Evolutionary conservation across 345 rosid species (phyloP), one percentile per base, ranked within the genome.

Genomic region (Anacardium occidentale): DNA sequence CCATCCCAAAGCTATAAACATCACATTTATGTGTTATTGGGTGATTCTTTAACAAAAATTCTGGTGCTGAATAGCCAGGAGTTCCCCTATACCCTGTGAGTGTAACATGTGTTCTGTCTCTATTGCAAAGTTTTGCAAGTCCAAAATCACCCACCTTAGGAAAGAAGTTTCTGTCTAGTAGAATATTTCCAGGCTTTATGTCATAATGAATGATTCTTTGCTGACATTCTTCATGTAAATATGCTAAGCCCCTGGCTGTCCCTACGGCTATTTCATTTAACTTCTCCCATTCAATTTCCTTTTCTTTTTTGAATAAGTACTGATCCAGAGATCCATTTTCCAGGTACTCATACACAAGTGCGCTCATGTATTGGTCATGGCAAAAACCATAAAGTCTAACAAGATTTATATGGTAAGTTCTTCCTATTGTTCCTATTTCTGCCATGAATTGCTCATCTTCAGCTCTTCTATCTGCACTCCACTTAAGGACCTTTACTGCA

Each of bases 1-100:
- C 70, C 76, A 73, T 65, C 1, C 76, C 76, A 26, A 73, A 73
- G 34, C 64, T 73, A 24, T 73, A 64, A 2, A 73, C 76, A 44
- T 64, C 76, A 22, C 76, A 73, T 47, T 73, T 65, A 14, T 65
- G 65, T 13, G 76, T 65, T 11, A 62, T 52, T 7, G 62, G 45
- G 7, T 72, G 25, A 8, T 72, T 51, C 53, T 40, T 12, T 3
- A 59, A 21, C 20, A 65, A 53, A 5, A 74, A 45, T 64, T 74
- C 65, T 7, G 71, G 71, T 18, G 71, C 58, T 9, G 71, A 44
- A 53, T 65, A 74, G 13, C 76, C 65, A 18, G 76, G 76, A 7
- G 71, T 74, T 0, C 65, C 71, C 32, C 69, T 74, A 22, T 74
- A 65, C 18, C 69, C 65, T 4, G 21, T 40, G 6, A 54, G 15